Evolutionary conservation across 352 stramenopile genomes (phyloP).

Genomic region (Pythium aphanidermatum): DNA sequence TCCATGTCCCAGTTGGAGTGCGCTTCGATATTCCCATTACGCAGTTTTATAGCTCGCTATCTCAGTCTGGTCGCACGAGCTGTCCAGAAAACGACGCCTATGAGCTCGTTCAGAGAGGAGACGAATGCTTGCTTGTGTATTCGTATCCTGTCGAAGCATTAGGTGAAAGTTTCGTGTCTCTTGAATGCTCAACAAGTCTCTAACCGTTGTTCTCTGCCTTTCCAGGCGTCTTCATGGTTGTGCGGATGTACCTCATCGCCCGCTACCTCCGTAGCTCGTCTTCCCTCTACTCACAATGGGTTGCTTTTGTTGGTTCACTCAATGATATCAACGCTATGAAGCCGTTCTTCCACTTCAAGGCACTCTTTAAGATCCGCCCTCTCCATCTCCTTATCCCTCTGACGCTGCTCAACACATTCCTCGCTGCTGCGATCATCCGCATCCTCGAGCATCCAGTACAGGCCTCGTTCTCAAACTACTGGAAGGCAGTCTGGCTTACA

Average conservation of each 20-base stretch:
- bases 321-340: constrained; percentile 74
- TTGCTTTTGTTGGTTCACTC: constrained; percentile 58
- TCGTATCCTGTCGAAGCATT: constrained; percentile 53
- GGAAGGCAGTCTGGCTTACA: constrained; percentile 65
- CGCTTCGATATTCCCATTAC: constrained; percentile 29
- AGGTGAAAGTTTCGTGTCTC: constrained; percentile 14
- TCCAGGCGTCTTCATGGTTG: constrained; percentile 60
- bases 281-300: constrained; percentile 68
- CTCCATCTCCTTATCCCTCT: constrained; percentile 54
- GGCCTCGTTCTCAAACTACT: constrained; percentile 58
- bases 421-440: constrained; percentile 66
- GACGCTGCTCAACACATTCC: constrained; percentile 44
- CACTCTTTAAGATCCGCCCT: constrained; percentile 65
- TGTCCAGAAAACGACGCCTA: constrained; percentile 24
- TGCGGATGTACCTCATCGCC: constrained; percentile 56
- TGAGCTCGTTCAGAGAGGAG: constrained; percentile 19
- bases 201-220: too few species aligned
- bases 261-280: constrained; percentile 67
- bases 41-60: constrained; percentile 37
- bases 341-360: constrained; percentile 79
- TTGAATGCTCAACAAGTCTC: too few species aligned
- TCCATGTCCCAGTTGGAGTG: constrained; percentile 53
- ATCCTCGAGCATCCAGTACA: constrained; percentile 65
- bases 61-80: constrained; percentile 6
- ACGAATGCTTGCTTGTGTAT: constrained; percentile 57